A percentile compares a stretch with the other conserved stretches of the same genome.
phyloP scores from a whole-genome alignment of 2,329 filamentous ascomycete species.

The Fusarium musae region DNA sequence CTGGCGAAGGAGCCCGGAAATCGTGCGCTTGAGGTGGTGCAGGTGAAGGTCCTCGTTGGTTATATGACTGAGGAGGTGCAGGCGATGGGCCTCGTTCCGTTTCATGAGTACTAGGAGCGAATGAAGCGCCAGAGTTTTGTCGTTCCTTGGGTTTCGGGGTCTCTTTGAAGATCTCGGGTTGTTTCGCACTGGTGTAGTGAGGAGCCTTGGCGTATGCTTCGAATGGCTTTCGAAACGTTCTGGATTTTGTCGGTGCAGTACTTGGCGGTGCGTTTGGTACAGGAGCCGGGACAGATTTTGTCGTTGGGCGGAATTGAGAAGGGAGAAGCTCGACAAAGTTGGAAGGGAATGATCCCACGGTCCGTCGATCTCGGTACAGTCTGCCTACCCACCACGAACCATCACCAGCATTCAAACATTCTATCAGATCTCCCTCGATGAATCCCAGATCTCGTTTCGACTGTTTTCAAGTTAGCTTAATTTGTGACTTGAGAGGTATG shows the following conservation, averaged over 20 bases:
- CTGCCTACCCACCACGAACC: constrained; percentile 99
- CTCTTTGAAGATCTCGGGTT: constrained; percentile 66
- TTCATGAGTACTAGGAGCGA: constrained; percentile 41
- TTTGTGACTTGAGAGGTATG: neutral
- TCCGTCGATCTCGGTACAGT: constrained; percentile 86
- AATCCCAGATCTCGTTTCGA: constrained; percentile 95
- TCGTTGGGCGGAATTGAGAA: constrained; percentile 82
- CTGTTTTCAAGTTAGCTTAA: constrained; percentile 53
- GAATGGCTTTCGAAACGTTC: constrained; percentile 73
- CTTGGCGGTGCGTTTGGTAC: constrained; percentile 64
- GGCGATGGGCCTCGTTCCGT: constrained; percentile 41
- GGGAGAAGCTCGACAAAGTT: constrained; percentile 96
- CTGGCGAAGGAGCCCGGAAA: constrained; percentile 46
- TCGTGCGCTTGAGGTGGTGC: constrained; percentile 15
- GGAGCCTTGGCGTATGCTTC: constrained; percentile 74
- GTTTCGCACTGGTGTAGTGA: constrained; percentile 72
- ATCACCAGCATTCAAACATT: constrained; percentile 97
- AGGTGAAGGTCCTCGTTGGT: constrained; percentile 33
- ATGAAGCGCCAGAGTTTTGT: constrained; percentile 57
- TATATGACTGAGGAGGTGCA: constrained; percentile 36
- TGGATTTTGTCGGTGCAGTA: constrained; percentile 68
- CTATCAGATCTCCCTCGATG: constrained; percentile 96
- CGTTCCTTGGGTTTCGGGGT: constrained; percentile 51
- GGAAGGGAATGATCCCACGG: constrained; percentile 92
- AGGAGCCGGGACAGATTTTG: constrained; percentile 69